Evolutionary conservation across 2,329 filamentous ascomycete genomes (phyloP).

Genomic region (Monilinia fructicola): DNA sequence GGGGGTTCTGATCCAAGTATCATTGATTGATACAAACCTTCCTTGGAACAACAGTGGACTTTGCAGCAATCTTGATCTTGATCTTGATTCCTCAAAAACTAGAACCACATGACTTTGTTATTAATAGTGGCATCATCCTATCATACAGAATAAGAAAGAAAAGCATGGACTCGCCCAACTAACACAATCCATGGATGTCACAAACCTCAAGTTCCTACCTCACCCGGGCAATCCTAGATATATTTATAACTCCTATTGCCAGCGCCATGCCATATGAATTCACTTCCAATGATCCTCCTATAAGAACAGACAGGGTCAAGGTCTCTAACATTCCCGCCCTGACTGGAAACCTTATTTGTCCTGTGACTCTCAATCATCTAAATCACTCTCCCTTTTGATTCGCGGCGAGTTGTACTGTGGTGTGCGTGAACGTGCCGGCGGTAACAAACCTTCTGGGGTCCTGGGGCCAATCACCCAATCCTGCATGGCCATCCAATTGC

Average conservation of each 20-base stretch:
- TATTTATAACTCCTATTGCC: constrained; percentile 12
- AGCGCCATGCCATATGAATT: background rate
- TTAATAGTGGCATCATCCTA: background rate
- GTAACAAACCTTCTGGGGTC: constrained; percentile 4
- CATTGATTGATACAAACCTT: no score
- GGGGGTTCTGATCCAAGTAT: no score
- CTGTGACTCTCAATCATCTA: constrained; percentile 3
- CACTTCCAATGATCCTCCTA: background rate
- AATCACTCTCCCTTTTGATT: constrained; percentile 13
- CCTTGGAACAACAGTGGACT: background rate
- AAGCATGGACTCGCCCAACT: background rate
- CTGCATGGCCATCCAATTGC: constrained; percentile 93
- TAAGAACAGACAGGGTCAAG: background rate
- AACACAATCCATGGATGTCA: background rate
- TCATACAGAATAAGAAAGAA: background rate
- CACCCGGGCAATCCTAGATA: background rate
- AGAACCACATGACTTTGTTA: background rate
- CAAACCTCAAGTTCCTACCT: constrained; percentile 6
- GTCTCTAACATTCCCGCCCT: background rate
- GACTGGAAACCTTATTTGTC: background rate
- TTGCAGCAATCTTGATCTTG: background rate
- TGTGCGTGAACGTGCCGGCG: background rate
- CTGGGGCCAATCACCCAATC: constrained; percentile 94
- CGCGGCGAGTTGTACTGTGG: constrained; percentile 9
- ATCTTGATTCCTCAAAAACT: background rate